Base-by-base conservation (phyloP, 176 grass and related monocot species). In the Microstegium vimineum region DNA sequence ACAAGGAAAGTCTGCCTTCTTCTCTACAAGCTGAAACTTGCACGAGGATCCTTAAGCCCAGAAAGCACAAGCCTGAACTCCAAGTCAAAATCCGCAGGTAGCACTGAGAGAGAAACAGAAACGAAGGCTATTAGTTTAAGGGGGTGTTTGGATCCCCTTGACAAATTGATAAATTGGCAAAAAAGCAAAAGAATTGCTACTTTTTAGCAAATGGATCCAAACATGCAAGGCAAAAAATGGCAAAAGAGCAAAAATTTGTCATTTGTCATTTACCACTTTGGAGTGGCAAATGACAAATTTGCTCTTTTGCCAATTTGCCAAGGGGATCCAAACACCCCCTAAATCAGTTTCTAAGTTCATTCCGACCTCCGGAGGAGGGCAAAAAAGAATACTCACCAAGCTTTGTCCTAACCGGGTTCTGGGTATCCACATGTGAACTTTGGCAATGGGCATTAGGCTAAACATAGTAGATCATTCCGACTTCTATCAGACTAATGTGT, bases 401-500 rank as follows among this genome's bases (percentile, higher is more conserved):
- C 37, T 73, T 69, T 77, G 78, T 59, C 15, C 66, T 83, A 68
- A 78, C 66, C 35, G 20, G 20, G n/a, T n/a, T n/a, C n/a, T n/a
- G n/a, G n/a, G 70, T 28, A 76, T 76, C 51, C 78, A n/a, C 28
- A 37, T 81, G 82, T 25, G 46, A 82, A 60, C 36, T 34, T 43
- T 28, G 14, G 10, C 35, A 54, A 82, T 63, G 41, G 79, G 63
- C 82, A 76, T 49, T 33, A 43, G 27, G 41, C 80, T 95, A 95
- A 54, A 99, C 96, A 81, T 99, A 87, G 89, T 99, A 95, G 77
- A 93, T 95, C 96, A 99, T 95, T 32, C 96, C 96, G 67, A 99
- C 96, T 86, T 99, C 96, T 88, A 99, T 99, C 36, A 99, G 87
- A 86, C 93, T 99, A 83, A 95, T 95, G 84, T 99, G 96, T 63